Evolutionary conservation across 1,139 yeast species (phyloP).

Genomic region (Debaryomycetaceae sp.): DNA sequence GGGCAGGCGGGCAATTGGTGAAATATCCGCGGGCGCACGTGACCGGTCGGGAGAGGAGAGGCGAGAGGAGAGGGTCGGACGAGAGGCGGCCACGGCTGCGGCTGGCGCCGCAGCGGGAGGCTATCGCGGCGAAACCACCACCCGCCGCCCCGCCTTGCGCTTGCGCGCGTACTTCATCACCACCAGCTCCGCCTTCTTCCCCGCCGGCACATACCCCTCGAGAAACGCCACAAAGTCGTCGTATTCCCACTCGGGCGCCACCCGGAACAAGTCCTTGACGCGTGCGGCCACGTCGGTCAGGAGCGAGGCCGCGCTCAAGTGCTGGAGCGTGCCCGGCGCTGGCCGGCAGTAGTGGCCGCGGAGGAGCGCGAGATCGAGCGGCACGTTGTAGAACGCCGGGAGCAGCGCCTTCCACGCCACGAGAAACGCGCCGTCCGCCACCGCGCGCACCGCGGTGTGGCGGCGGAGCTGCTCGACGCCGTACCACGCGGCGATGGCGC

Average conservation of each 20-base stretch:
- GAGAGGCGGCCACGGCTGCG: constrained; percentile 2
- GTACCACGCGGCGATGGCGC: constrained; percentile 50
- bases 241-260: constrained; percentile 65
- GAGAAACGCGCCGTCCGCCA: constrained; percentile 45
- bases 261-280: constrained; percentile 55
- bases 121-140: constrained; percentile 18
- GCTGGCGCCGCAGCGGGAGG: not conserved
- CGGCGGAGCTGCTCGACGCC: constrained; percentile 50
- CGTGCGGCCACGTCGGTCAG: constrained; percentile 51
- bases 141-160: constrained; percentile 48
- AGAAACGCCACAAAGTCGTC: constrained; percentile 72
- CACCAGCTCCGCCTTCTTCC: constrained; percentile 62
- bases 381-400: constrained; percentile 60
- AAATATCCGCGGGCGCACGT: not conserved
- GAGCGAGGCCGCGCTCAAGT: constrained; percentile 44
- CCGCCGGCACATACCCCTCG: constrained; percentile 48
- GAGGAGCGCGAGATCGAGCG: constrained; percentile 49
- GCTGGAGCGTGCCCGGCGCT: constrained; percentile 40
- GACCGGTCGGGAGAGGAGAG: constrained; percentile 1
- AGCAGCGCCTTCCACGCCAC: constrained; percentile 61
- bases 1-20: not conserved
- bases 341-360: constrained; percentile 55
- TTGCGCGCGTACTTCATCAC: constrained; percentile 74
- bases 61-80: constrained; percentile 3
- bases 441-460: constrained; percentile 23